Evolutionary conservation across 371 early-diverging fungal species (phyloP), one percentile per base, ranked within the genome.

Genomic region (Apophysomyces ossiformis): DNA sequence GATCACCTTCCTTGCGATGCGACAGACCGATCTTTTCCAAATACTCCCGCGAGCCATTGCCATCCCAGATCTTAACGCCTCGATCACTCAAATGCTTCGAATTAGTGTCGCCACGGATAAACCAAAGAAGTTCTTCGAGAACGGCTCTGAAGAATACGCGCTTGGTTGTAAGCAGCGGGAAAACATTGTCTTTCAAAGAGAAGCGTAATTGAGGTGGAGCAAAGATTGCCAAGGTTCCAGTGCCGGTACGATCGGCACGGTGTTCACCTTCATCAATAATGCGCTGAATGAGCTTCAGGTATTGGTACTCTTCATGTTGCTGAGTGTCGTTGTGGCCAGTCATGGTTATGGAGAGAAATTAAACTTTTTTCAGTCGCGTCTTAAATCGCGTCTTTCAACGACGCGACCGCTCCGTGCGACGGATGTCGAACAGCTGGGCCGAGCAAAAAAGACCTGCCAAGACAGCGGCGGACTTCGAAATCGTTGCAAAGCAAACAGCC

Each of bases 141-240:
- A 99, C 95, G 1, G 92, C 92, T 38, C 97, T 90, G 71, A 93
- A 89, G 59, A 94, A 92, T 2, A 97, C 96, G 45, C 95, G 91
- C 78, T 99, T 99, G 5, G 99, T 99, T 0, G 99, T 99, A 47
- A 99, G 84, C 32, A 99, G 84, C 1, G 99, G 99, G 63, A 99
- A 91, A 16, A 77, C 66, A 69, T 91, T 83, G 70, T 93, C 81
- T 59, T 84, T 72, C 13, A 99, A 86, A 0, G 89, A 90, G 77
- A 98, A 99, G 41, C 99, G 90, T 69, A 98, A 75, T 65, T 92
- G 92, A 8, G 93, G 92, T 9, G 98, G 95, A 4, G 98, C 99
- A 85, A 99, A 99, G 18, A 98, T 65, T 5, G 97, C 90, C 4
- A 93, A 65, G 0, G 99, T 99, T 44, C 99, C 99, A 35, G 98